Percentiles rank a stretch among this genome's conserved stretches.
These are phyloP conservation scores for Tetracentron sinense DNA, from an alignment of 164 flowering plant species.

Conservation along the genomic window DNA sequence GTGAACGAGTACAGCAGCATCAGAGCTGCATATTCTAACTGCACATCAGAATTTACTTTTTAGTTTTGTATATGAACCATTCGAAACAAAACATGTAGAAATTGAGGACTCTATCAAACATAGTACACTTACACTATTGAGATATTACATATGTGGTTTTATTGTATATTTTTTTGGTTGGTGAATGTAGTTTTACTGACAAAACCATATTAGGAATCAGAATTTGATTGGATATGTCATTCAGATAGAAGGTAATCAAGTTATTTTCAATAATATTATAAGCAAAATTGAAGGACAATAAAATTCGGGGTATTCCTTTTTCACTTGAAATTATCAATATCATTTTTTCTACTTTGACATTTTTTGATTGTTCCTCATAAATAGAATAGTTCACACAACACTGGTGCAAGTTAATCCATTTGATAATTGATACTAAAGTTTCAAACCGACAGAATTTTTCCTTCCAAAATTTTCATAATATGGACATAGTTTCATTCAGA, in stretches of 20 bases:
- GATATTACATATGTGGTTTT: too few species aligned
- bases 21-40: constrained; percentile 99
- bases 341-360: too few species aligned
- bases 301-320: background rate
- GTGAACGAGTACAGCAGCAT: constrained; percentile 87
- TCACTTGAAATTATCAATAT: background rate
- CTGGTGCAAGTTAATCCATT: background rate
- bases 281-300: background rate
- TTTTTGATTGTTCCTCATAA: too few species aligned
- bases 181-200: too few species aligned
- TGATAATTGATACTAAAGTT: too few species aligned
- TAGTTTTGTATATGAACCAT: background rate
- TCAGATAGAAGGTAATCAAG: background rate
- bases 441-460: background rate
- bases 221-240: background rate
- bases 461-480: background rate
- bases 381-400: background rate
- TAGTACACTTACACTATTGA: too few species aligned
- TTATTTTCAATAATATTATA: background rate
- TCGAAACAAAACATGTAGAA: background rate
- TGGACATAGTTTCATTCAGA: background rate
- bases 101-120: background rate
- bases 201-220: too few species aligned
- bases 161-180: too few species aligned
- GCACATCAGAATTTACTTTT: constrained; percentile 30